A percentile compares a stretch with the other conserved stretches of the same genome.
phyloP scores from a whole-genome alignment of 2,329 filamentous ascomycete genomes.

The Neonectria hederae region DNA sequence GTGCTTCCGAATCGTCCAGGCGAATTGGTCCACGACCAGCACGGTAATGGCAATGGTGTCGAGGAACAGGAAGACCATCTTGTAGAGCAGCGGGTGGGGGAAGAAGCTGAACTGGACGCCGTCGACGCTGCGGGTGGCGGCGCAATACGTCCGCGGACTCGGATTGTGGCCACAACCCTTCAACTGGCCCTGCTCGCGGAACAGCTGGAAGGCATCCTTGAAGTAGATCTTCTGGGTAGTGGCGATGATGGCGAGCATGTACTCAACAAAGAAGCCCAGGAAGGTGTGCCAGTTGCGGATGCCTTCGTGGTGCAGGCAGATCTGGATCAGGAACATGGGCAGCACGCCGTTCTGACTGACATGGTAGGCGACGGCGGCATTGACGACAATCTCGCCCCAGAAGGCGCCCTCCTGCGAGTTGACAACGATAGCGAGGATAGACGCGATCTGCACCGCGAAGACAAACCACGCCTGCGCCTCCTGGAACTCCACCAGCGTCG shows the following conservation, averaged over 20 bases:
- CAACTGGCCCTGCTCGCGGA: slow-evolving; percentile 46
- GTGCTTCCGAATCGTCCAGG: slow-evolving; percentile 51
- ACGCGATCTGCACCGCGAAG: slow-evolving; percentile 52
- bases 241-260: slow-evolving; percentile 50
- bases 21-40: slow-evolving; percentile 47
- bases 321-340: slow-evolving; percentile 51
- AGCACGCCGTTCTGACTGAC: slow-evolving; percentile 50
- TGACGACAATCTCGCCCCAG: slow-evolving; percentile 52
- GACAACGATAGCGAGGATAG: slow-evolving; percentile 53
- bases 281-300: slow-evolving; percentile 54
- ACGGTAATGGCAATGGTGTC: slow-evolving; percentile 49
- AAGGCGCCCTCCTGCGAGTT: slow-evolving; percentile 53
- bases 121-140: slow-evolving; percentile 46
- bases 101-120: slow-evolving; percentile 50
- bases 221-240: slow-evolving; percentile 50
- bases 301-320: slow-evolving; percentile 51
- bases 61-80: slow-evolving; percentile 50
- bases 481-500: slow-evolving; percentile 53
- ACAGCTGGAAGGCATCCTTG: slow-evolving; percentile 47
- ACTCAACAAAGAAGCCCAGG: slow-evolving; percentile 51
- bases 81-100: slow-evolving; percentile 50
- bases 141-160: slow-evolving; percentile 52
- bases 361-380: slow-evolving; percentile 50
- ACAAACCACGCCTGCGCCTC: slow-evolving; percentile 53
- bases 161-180: slow-evolving; percentile 49